phyloP scores from a whole-genome alignment of 257 asterid species.

The Solanum raphanifolium region DNA sequence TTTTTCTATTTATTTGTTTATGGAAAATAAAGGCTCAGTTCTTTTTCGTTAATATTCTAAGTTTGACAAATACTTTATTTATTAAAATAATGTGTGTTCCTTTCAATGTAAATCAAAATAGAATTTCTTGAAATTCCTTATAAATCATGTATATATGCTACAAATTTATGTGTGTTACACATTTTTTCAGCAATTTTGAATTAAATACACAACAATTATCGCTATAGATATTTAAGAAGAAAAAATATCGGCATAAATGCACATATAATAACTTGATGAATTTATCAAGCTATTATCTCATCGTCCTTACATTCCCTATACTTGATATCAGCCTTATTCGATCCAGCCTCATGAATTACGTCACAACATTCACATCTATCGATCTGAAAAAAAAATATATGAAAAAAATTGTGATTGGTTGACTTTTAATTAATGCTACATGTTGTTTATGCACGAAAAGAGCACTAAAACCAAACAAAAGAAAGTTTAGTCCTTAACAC shows the following conservation, averaged over 20 bases:
- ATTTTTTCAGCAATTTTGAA: not conserved
- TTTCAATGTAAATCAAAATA: not conserved
- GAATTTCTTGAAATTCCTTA: not conserved
- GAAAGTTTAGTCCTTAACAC: not conserved
- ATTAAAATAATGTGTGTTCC: not conserved
- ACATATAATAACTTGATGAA: not conserved
- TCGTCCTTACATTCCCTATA: constrained; percentile 15
- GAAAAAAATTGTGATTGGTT: not conserved
- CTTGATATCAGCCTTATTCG: not conserved
- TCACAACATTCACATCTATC: constrained; percentile 31
- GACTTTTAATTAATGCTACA: not conserved
- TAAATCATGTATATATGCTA: not conserved
- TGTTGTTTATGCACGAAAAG: not conserved
- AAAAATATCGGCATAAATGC: not conserved
- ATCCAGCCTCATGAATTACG: not conserved
- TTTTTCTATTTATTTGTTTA: not conserved
- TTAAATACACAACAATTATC: not conserved
- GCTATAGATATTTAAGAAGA: not conserved
- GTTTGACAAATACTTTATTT: not conserved
- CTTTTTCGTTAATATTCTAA: not conserved
- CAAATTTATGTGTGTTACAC: not conserved
- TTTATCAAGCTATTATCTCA: constrained; percentile 18
- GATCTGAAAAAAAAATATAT: constrained; percentile 2
- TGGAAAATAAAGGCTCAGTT: not conserved
- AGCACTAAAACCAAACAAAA: not conserved